Percentiles rank a stretch among this genome's conserved stretches.
Conservation (phyloP, 2,329 filamentous ascomycete genomes). For the Calonectria fujianensis region DNA sequence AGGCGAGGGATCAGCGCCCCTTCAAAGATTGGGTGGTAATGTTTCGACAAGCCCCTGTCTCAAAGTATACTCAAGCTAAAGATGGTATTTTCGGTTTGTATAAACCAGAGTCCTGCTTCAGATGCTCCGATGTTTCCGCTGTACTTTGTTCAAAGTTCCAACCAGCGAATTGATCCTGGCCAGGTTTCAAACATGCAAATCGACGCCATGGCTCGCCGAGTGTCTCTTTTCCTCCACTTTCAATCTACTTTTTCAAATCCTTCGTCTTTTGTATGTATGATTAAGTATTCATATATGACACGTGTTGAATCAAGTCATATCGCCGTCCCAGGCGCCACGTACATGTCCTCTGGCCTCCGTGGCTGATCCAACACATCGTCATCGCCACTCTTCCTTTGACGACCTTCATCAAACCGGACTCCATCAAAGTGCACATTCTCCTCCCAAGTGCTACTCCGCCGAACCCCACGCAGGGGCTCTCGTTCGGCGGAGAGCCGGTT, state of each 20-base stretch:
- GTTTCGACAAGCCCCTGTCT: slow-evolving; percentile 5
- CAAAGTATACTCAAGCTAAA: slow-evolving; percentile 26
- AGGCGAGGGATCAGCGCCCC: background rate
- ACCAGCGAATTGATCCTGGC: background rate
- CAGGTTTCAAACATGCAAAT: slow-evolving; percentile 26
- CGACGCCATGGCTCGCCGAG: slow-evolving; percentile 26
- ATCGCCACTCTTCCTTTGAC: background rate
- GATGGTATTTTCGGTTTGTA: slow-evolving; percentile 24
- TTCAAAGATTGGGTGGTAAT: background rate
- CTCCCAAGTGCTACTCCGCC: slow-evolving; percentile 15
- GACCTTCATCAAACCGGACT: slow-evolving; percentile 30
- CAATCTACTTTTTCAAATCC: slow-evolving; percentile 14
- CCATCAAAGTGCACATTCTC: slow-evolving; percentile 33
- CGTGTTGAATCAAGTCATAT: slow-evolving; percentile 33
- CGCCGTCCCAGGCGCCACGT: slow-evolving; percentile 38
- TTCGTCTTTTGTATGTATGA: slow-evolving; percentile 21
- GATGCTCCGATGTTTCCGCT: slow-evolving; percentile 21
- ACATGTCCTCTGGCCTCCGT: slow-evolving; percentile 27
- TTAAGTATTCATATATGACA: slow-evolving; percentile 14
- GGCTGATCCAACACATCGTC: background rate
- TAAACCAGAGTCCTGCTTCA: slow-evolving; percentile 3
- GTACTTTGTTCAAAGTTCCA: slow-evolving; percentile 27
- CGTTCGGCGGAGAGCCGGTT: background rate
- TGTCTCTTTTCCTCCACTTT: slow-evolving; percentile 4
- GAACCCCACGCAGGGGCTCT: background rate